These are phyloP conservation scores for Macroventuria anomochaeta DNA, from an alignment of 2,329 filamentous ascomycete species.

Conservation along the genomic window DNA sequence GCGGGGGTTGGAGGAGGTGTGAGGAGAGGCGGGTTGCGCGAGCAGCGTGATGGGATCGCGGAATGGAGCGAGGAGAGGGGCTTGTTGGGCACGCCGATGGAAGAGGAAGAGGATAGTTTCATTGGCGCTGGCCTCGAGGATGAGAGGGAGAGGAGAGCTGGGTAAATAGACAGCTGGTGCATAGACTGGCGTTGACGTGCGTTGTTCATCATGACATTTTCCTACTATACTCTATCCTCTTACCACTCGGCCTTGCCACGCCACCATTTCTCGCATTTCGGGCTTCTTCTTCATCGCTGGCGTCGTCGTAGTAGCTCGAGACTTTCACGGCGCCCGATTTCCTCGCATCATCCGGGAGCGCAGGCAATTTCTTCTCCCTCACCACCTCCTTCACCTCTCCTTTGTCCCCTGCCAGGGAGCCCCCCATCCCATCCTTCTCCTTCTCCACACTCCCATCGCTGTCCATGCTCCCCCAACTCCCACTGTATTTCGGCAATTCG, in stretches of 20 bases:
- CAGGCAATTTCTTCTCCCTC: slow-evolving; percentile 3
- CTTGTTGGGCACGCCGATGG: slow-evolving; percentile 39
- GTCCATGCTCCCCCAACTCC: slow-evolving; percentile 13
- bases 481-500: slow-evolving; percentile 24
- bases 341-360: not conserved
- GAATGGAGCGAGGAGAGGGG: slow-evolving; percentile 48
- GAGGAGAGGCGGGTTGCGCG: slow-evolving; percentile 42
- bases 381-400: not conserved
- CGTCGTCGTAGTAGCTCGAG: slow-evolving; percentile 21
- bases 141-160: not conserved
- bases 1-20: slow-evolving; percentile 45
- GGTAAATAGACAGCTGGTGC: not conserved
- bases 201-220: not conserved
- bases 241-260: slow-evolving; percentile 5
- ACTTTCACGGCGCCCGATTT: slow-evolving; percentile 3
- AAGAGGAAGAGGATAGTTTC: slow-evolving; percentile 33
- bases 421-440: too few relatives aligned
- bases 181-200: not conserved
- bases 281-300: slow-evolving; percentile 20
- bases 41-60: slow-evolving; percentile 37
- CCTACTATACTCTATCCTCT: not conserved
- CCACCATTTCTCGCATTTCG: slow-evolving; percentile 2
- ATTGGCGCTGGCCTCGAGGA: slow-evolving; percentile 15
- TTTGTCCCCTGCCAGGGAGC: too few relatives aligned
- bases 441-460: not conserved